phyloP scores from a whole-genome alignment of 1,139 yeast genomes.

The Yamadazyma oceani region DNA sequence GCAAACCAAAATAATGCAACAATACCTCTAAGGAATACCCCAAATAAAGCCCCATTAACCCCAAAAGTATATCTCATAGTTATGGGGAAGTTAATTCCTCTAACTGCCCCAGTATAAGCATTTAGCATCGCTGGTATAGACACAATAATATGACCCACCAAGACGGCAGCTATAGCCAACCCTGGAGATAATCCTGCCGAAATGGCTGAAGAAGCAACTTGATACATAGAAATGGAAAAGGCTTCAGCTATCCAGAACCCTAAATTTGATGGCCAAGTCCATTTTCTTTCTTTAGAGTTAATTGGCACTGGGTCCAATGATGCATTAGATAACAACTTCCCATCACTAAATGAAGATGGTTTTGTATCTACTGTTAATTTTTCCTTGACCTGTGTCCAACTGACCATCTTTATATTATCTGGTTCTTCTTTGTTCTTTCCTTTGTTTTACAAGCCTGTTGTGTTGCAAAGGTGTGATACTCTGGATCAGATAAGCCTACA shows the following conservation, averaged over 20 bases:
- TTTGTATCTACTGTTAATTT: conserved; percentile 2
- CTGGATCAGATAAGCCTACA: too few species aligned
- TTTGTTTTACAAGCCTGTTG: too few species aligned
- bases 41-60: conserved; percentile 17
- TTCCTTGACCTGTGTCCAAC: conserved; percentile 1
- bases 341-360: conserved; percentile 12
- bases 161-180: conserved; percentile 18
- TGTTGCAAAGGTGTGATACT: too few species aligned
- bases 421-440: too few species aligned
- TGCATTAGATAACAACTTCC: conserved; percentile 9
- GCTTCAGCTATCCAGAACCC: conserved; percentile 17
- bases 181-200: conserved; percentile 17
- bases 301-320: conserved; percentile 12
- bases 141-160: conserved; percentile 21
- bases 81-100: conserved; percentile 22
- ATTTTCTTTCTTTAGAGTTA: conserved; percentile 10
- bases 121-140: conserved; percentile 23
- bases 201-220: conserved; percentile 14
- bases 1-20: conserved; percentile 26
- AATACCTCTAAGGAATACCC: conserved; percentile 20
- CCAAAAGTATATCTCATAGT: conserved; percentile 18
- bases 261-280: conserved; percentile 13
- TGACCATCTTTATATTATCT: neutral
- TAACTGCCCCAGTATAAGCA: conserved; percentile 20
- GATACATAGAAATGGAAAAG: conserved; percentile 15